Percentiles rank a stretch among this genome's conserved stretches.
Evolutionary conservation across 2,329 filamentous ascomycete species (phyloP).

Genomic region (Hortaea sp.): DNA sequence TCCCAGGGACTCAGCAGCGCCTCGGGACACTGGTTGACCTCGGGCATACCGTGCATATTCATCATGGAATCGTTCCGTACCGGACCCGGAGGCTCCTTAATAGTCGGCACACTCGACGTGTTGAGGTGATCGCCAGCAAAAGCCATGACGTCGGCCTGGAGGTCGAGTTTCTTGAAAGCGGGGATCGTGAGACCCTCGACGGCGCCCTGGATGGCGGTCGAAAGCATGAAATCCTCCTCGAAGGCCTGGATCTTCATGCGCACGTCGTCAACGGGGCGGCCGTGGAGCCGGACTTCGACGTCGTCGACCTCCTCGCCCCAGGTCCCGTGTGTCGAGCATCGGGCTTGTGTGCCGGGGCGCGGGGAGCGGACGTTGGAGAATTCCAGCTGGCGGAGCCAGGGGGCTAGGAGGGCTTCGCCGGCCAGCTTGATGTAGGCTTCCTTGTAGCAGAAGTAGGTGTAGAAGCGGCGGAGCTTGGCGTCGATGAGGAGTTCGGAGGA

Average conservation of each 20-base stretch:
- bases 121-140: conserved; percentile 16
- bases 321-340: conserved; percentile 33
- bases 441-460: conserved; percentile 67
- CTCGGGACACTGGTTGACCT: conserved; percentile 4
- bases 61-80: conserved; percentile 3
- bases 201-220: conserved; percentile 39
- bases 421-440: conserved; percentile 79
- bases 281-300: conserved; percentile 42
- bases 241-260: conserved; percentile 49
- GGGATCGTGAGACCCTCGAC: conserved; percentile 21
- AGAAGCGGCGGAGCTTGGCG: conserved; percentile 59
- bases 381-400: conserved; percentile 61
- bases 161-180: conserved; percentile 20
- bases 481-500: conserved; percentile 43
- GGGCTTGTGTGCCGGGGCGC: conserved; percentile 29
- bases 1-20: conserved; percentile 9
- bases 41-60: conserved; percentile 1
- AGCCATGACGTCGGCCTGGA: conserved; percentile 20
- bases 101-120: conserved; percentile 6
- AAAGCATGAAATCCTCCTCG: conserved; percentile 49
- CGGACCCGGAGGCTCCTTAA: conserved; percentile 4
- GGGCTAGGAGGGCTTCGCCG: conserved; percentile 64
- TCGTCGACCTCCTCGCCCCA: conserved; percentile 40
- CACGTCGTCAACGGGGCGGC: conserved; percentile 40
- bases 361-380: conserved; percentile 56